Base-by-base conservation (phyloP, 768 basidiomycete genomes). In the Glaciozyma martinii region DNA sequence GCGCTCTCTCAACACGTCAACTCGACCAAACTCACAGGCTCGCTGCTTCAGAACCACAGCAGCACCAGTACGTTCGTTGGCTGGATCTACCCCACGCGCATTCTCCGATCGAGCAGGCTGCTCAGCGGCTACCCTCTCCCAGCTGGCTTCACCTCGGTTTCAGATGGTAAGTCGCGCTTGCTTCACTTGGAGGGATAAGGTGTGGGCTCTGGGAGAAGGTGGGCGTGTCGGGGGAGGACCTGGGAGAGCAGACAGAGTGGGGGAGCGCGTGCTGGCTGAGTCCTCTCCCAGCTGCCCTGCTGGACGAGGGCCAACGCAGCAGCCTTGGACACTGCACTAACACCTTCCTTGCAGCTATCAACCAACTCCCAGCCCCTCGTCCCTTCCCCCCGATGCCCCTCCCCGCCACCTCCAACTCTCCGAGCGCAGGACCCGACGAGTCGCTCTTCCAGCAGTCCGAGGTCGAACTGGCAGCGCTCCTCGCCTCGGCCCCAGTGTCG, bases 61-160 rank as follows among this genome's bases (percentile, higher is more conserved):
- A n/a, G n/a, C n/a, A n/a, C n/a, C n/a, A n/a, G n/a, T n/a, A n/a
- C n/a, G n/a, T n/a, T n/a, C n/a, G n/a, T n/a, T n/a, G n/a, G n/a
- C n/a, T 52, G 50, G 50, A 52, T 13, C 25, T 15, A 52, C 37
- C 47, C 25, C 32, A 55, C 33, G 32, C 54, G 54, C 33, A 55
- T 5, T 18, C 29, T 13, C 12, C 15, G 5, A 55, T 55, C 18
- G 29, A 55, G 23, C 54, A 37, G 54, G 23, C 23, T 74, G 16
- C 56, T 76, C n/a, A 43, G 67, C 19, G 75, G 67, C 12, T 71
- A 40, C 42, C 60, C 67, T 8, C 46, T 65, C 30, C 63, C 61
- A 1, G 57, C 58, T 15, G 63, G 57, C 16, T 40, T 68, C n/a
- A 49, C 55, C 0, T 54, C 60, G 15, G 40, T 61, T 2, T 60